Base-by-base conservation (phyloP, 352 stramenopile species). In the Phytophthora boehmeriae region DNA sequence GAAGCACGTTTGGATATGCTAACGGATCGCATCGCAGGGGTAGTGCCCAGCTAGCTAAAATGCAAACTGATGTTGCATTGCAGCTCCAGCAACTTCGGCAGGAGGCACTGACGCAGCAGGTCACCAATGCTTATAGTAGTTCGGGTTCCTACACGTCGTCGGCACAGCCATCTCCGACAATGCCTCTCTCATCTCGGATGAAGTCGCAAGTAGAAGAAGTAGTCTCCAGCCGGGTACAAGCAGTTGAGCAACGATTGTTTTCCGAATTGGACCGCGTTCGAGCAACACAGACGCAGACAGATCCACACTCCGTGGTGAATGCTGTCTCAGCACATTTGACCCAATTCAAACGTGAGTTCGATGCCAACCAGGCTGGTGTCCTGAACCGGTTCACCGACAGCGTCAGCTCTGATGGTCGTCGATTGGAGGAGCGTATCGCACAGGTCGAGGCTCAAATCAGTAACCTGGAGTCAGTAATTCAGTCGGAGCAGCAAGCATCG, bases 401-500 rank as follows among this genome's bases (percentile, higher is more conserved):
- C 36, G 71, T 88, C 43, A 74, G 70, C 9, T 66, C 62, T 1
- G 82, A 91, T 56, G 68, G 73, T 1, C 57, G 66, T 8, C 73
- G 71, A n/a, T 45, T 91, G 16, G 76, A 86, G 45, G 64, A 85
- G 17, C 79, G 82, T 22, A 75, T 91, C 51, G 36, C 59, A n/a
- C 61, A 76, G 14, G 56, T 89, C 8, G 82, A 91, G 47, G 19
- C 50, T 34, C 78, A 91, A 57, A 66, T 91, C n/a, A 66, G 35
- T 0, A 70, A 59, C 13, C 59, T 91, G 2, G 82, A 89, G 28
- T 54, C 59, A 0, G 74, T 91, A 25, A 83, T 91, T 43, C 77
- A 91, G 49, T 75, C 77, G 3, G 82, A 91, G 55, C 82, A 91
- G 48, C 79, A 91, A 66, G 77, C 82, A 3, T 89, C 79, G 17